These are phyloP conservation scores for Rosa chinensis DNA, from an alignment of 306 rosid species.

Conservation along the genomic window DNA sequence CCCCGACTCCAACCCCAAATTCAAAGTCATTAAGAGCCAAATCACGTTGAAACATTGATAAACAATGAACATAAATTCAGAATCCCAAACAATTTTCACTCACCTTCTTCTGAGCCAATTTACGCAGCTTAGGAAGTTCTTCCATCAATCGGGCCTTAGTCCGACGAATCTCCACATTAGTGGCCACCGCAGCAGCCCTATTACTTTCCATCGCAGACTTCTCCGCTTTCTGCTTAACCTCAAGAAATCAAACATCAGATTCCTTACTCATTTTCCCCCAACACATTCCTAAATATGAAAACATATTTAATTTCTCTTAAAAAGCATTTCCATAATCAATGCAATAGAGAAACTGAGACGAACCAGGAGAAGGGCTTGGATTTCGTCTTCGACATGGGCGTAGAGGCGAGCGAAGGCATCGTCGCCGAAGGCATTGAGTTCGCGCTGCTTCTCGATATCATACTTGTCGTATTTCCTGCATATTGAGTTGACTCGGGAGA, in stretches of 20 bases:
- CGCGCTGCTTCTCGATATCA: slow-evolving; percentile 72
- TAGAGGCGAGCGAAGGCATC: slow-evolving; percentile 66
- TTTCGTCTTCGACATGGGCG: slow-evolving; percentile 42
- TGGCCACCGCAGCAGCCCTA: slow-evolving; percentile 36
- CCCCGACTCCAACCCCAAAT: neutral
- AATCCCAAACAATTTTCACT: neutral
- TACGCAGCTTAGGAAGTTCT: slow-evolving; percentile 71
- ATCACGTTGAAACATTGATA: neutral
- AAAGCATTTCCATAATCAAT: neutral
- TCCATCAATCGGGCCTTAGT: slow-evolving; percentile 64
- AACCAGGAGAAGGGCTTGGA: slow-evolving; percentile 51
- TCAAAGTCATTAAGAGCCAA: neutral
- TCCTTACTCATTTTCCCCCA: neutral
- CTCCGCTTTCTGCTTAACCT: slow-evolving; percentile 36
- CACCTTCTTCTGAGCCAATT: slow-evolving; percentile 71
- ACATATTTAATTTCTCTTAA: neutral
- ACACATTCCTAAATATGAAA: neutral
- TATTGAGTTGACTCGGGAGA: slow-evolving; percentile 71
- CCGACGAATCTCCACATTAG: slow-evolving; percentile 45
- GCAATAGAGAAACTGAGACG: neutral
- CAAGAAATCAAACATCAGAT: neutral
- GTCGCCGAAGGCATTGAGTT: slow-evolving; percentile 65
- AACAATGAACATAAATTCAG: neutral
- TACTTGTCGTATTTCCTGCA: slow-evolving; percentile 74
- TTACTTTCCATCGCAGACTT: slow-evolving; percentile 38